Evolutionary conservation across 768 basidiomycete species (phyloP).

Genomic region (Trametopsis cervina): DNA sequence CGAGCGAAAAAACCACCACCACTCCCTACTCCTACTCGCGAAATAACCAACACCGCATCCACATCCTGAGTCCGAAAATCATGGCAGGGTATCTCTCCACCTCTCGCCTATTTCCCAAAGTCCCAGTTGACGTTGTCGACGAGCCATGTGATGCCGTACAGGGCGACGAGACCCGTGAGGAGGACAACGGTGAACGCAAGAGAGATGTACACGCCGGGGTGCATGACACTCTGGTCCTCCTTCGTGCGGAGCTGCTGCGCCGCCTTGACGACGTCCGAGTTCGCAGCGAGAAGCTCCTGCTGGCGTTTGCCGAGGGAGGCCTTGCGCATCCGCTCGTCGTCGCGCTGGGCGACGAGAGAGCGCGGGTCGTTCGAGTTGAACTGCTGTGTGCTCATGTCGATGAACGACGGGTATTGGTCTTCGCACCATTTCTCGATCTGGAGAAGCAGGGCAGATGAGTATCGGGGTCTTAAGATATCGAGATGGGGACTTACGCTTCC

Average conservation of each 20-base stretch:
- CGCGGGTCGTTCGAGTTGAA: slow-evolving; percentile 53
- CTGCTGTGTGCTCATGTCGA: slow-evolving; percentile 30
- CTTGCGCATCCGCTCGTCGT: slow-evolving; percentile 35
- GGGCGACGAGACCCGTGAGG: slow-evolving; percentile 10
- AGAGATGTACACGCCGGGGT: slow-evolving; percentile 15
- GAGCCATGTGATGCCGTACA: slow-evolving; percentile 14
- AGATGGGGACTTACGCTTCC: slow-evolving; percentile 52
- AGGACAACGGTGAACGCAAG: slow-evolving; percentile 14
- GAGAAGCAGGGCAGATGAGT: slow-evolving; percentile 9
- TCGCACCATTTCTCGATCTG: slow-evolving; percentile 95
- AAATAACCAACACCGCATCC: too few relatives aligned
- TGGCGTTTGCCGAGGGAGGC: slow-evolving; percentile 26
- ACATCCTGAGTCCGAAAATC: too few relatives aligned
- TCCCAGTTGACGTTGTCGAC: slow-evolving; percentile 6
- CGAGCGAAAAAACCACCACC: too few relatives aligned
- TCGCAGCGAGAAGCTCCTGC: slow-evolving; percentile 11
- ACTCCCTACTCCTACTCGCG: too few relatives aligned
- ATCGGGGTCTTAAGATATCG: background rate
- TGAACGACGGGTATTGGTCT: slow-evolving; percentile 89
- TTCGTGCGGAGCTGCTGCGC: background rate
- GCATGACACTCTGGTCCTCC: slow-evolving; percentile 2
- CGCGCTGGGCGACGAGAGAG: slow-evolving; percentile 37
- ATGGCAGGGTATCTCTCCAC: too few relatives aligned
- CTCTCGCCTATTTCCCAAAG: too few relatives aligned
- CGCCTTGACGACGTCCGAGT: slow-evolving; percentile 3